Evolutionary conservation across 176 grass and related monocot species (phyloP), one percentile per base, ranked within the genome.

Genomic region (Thinopyrum elongatum): DNA sequence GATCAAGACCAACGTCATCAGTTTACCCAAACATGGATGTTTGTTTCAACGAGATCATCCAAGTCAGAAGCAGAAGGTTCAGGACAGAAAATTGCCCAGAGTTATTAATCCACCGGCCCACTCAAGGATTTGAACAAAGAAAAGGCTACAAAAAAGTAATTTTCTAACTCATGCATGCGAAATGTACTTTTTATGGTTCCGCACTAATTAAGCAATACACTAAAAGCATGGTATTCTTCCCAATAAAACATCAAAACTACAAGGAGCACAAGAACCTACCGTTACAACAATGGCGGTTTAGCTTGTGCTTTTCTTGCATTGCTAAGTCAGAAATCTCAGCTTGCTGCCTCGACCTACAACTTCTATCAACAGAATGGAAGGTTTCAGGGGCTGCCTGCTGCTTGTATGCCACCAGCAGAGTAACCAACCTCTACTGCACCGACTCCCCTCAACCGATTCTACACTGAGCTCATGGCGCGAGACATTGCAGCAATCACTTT

Each of bases 401-500:
- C 85, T 85, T 86, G 65, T 65, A 81, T 10, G 70, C 88, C 59
- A 80, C 72, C 55, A 58, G 80, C 83, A 63, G 30, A 79, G 74
- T 82, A 41, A 65, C 59, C 73, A 8, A 67, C 83, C 38, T 63
- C 83, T 76, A 81, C 28, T 3, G 29, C 64, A 33, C 31, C 38
- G 80, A 65, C 25, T 55, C 49, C 66, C 38, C 59, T 41, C 31
- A 29, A 82, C 77, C 62, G 23, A 67, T 57, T 72, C 81, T 90
- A 90, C 14, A 36, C 71, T 71, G 83, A 90, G 46, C 51, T 96
- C 81, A 89, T 92, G 29, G 59, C 86, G 15, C 70, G 86, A 31
- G 94, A 99, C 88, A 99, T 76, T 1, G 90, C 90, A 0, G 94
- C 76, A 10, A 94, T 77, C 68, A 99, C 78, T 80, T 99, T 96